Conservation (phyloP, 2,329 filamentous ascomycete species). For the Aspergillus alliaceus region DNA sequence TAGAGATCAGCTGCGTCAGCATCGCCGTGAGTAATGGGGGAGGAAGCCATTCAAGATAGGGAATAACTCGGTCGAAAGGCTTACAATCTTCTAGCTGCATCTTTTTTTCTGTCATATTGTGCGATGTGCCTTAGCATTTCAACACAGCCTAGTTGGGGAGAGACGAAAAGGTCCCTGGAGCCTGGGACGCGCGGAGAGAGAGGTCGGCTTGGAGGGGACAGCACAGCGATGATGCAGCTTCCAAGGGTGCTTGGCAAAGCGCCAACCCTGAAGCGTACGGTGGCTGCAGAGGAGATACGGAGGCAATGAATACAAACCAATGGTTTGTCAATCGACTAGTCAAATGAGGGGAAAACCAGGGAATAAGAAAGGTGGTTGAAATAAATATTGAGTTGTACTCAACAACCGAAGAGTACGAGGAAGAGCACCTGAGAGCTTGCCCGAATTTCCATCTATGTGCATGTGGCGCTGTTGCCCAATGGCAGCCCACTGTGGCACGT, state of each 20-base stretch:
- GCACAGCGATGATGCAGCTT: slow-evolving; percentile 25
- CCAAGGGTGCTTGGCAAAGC: slow-evolving; percentile 26
- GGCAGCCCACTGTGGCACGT: not conserved
- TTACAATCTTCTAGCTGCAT: slow-evolving; percentile 89
- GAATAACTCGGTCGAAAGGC: slow-evolving; percentile 24
- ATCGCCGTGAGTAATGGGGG: not conserved
- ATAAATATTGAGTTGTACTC: not conserved
- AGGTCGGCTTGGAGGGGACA: slow-evolving; percentile 17
- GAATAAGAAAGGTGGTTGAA: not conserved
- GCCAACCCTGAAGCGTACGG: slow-evolving; percentile 25
- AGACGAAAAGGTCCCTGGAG: slow-evolving; percentile 18
- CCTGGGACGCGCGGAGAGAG: slow-evolving; percentile 20
- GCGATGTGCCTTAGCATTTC: slow-evolving; percentile 63
- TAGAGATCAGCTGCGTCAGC: slow-evolving; percentile 22
- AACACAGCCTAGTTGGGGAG: slow-evolving; percentile 26
- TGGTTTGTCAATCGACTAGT: slow-evolving; percentile 4
- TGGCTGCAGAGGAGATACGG: slow-evolving; percentile 3
- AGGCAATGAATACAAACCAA: slow-evolving; percentile 2
- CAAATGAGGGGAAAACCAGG: not conserved
- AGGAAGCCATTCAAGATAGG: not conserved
- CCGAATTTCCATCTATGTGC: not conserved
- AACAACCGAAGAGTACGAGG: not conserved
- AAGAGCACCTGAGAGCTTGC: not conserved
- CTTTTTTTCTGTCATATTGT: slow-evolving; percentile 71
- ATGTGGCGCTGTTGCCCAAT: slow-evolving; percentile 11